phyloP scores from a whole-genome alignment of 768 basidiomycete genomes.

The Macrolepiota dolichaula region DNA sequence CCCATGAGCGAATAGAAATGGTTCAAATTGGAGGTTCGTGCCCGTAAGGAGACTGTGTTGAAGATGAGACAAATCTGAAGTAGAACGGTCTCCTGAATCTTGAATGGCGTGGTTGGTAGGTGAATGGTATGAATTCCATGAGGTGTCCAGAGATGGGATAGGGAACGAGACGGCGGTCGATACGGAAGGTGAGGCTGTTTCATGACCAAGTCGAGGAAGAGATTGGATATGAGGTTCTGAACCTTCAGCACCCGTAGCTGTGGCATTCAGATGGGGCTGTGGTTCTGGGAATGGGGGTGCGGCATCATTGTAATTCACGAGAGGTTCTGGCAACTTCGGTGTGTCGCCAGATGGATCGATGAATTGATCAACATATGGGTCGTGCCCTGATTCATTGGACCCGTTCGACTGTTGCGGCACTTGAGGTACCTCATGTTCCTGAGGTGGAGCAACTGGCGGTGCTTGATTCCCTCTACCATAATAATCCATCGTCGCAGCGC shows the following conservation, averaged over 20 bases:
- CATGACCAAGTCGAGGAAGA: background rate
- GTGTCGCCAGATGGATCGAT: background rate
- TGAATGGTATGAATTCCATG: background rate
- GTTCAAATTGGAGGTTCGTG: conserved; percentile 6
- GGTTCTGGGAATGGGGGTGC: background rate
- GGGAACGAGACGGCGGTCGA: background rate
- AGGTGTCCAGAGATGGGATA: background rate
- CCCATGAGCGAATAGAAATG: background rate
- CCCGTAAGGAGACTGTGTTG: background rate
- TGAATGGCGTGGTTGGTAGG: background rate
- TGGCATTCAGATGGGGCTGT: background rate
- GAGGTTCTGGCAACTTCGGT: background rate
- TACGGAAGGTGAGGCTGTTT: background rate
- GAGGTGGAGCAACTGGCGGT: background rate
- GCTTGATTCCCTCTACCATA: background rate
- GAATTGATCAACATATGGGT: background rate
- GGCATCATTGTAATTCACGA: background rate
- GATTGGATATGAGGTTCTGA: background rate
- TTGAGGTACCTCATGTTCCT: background rate
- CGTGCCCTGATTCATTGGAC: background rate
- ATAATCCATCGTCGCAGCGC: background rate
- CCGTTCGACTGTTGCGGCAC: background rate
- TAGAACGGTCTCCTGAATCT: background rate
- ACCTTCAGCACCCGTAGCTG: background rate
- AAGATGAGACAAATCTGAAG: background rate